phyloP scores from a whole-genome alignment of 495 filamentous ascomycete species.

The Neurospora tetraspora region DNA sequence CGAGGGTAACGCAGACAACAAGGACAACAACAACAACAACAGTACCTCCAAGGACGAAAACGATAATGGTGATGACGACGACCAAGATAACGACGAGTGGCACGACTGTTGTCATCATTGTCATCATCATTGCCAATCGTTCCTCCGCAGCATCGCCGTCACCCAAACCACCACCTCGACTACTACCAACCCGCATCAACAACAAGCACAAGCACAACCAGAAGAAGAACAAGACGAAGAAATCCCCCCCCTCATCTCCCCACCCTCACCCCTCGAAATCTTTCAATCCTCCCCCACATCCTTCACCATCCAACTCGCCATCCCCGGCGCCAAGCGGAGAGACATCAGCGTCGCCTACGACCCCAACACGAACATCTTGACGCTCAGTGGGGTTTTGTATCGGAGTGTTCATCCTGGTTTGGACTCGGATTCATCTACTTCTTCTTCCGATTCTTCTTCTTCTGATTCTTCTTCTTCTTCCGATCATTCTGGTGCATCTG shows the following conservation, averaged over 20 bases:
- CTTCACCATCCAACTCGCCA: slow-evolving; percentile 60
- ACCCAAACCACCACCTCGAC: too few relatives aligned
- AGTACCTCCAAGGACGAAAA: background rate
- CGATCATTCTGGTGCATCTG: too few relatives aligned
- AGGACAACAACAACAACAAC: background rate
- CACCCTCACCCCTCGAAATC: slow-evolving; percentile 57
- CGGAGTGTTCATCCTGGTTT: slow-evolving; percentile 14
- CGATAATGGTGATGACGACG: background rate
- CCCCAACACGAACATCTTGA: slow-evolving; percentile 51
- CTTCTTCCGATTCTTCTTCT: background rate
- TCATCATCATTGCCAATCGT: background rate
- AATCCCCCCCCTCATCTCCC: slow-evolving; percentile 34
- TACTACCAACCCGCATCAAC: too few relatives aligned
- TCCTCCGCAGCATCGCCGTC: too few relatives aligned
- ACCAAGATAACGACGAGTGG: background rate
- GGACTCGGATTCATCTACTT: background rate
- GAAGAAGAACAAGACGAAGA: background rate
- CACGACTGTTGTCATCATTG: background rate
- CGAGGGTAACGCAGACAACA: too few relatives aligned
- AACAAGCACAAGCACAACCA: background rate
- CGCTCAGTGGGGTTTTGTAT: slow-evolving; percentile 59
- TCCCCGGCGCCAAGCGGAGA: slow-evolving; percentile 68
- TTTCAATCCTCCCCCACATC: slow-evolving; percentile 51
- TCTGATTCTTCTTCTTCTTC: background rate
- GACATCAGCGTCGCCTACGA: slow-evolving; percentile 72